Base-by-base conservation (phyloP, 1,284 basidiomycete genomes). In the Peniophora sp. region DNA sequence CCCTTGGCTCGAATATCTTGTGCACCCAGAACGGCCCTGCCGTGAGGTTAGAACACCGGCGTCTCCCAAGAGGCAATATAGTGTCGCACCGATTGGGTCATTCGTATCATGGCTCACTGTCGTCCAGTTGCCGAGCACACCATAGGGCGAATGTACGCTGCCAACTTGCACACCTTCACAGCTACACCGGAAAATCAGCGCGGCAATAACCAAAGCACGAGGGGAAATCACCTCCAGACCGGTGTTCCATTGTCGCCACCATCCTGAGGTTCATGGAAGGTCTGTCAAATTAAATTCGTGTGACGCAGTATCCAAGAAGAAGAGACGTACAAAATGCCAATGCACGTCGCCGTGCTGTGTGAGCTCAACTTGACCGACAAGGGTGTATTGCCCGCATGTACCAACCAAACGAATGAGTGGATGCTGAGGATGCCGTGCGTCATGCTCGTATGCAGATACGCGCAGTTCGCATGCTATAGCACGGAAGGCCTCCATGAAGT, bases 121-220 rank as follows among this genome's bases (percentile, higher is more conserved):
- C 1, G 84, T 83, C 85, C 85, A 88, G 9, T 76, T 56, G 0
- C 85, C 85, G 12, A 86, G 59, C 1, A 82, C 70, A 16, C 85
- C 85, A 60, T 68, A 81, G 3, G 64, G 64, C 8, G 84, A 85
- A 9, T 78, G 72, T 16, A 83, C 58, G 3, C 72, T 75, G 10
- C 85, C 84, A 14, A 87, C 57, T 55, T 85, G 82, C 16, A 88
- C 65, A 20, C 76, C 84, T 52, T 82, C 74, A 16, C 75, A 82
- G 57, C 85, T 86, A 50, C 25, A 48, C n/a, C 27, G 52, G 6
- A 22, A 16, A 22, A 16, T 35, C 23, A 53, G 10, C 22, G 19
- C 45, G 22, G 53, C 53, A 48, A 19, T 17, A 22, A 12, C 14
- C 45, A 27, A 17, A 43, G 20, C 38, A 20, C 45, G 41, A 35